A percentile compares a stretch with the other conserved stretches of the same genome.
Evolutionary conservation across 345 rosid species (phyloP).

Genomic region (Salix arbutifolia): DNA sequence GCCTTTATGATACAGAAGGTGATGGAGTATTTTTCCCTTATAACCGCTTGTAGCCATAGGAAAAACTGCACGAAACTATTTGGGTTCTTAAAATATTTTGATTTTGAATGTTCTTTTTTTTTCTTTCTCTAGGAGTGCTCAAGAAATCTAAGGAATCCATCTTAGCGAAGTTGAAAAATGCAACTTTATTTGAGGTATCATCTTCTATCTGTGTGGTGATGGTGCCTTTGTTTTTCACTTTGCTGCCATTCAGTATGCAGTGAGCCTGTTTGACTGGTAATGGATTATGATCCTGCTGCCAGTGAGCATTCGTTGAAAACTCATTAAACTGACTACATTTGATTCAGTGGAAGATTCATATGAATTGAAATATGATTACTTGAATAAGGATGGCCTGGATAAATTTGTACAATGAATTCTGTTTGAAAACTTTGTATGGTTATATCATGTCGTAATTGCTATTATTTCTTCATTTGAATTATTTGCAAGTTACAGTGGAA

Average conservation of each 20-base stretch:
- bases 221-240: neutral
- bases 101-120: constrained; percentile 6
- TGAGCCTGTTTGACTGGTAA: neutral
- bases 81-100: neutral
- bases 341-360: neutral
- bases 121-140: constrained; percentile 50
- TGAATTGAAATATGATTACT: neutral
- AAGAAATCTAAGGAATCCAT: constrained; percentile 70
- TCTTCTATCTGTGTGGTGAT: neutral
- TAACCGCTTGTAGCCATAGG: neutral
- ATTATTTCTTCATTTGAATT: neutral
- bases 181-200: constrained; percentile 44
- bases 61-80: neutral
- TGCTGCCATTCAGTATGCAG: neutral
- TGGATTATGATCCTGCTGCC: neutral
- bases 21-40: neutral
- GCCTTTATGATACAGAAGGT: constrained; percentile 85
- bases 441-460: neutral
- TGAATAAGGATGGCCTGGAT: neutral
- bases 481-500: neutral
- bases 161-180: constrained; percentile 39
- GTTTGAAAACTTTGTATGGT: neutral
- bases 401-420: neutral
- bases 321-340: neutral
- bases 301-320: neutral